Evolutionary conservation across 2,329 filamentous ascomycete species (phyloP), one percentile per base, ranked within the genome.

Genomic region (Ophiocordyceps camponoti-rufipedis): DNA sequence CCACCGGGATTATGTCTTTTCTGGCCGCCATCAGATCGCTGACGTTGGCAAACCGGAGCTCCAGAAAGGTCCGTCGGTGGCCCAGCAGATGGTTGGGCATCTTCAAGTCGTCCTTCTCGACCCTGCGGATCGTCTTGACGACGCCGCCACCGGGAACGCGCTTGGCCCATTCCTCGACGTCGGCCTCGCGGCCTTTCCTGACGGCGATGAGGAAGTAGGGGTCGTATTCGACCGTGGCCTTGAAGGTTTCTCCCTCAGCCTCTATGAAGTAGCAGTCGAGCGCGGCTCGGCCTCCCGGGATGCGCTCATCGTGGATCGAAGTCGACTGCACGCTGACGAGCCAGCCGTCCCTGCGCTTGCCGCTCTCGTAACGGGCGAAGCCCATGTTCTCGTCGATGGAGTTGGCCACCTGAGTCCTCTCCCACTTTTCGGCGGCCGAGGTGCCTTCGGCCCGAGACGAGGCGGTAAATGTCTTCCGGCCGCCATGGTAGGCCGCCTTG

Each of bases 201-300:
- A 88, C 85, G 0, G 88, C 89, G 45, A 98, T 78, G 48, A 98
- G 65, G 55, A 98, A 94, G 67, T 98, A 98, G 1, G 91, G 91
- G 54, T 96, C 87, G 61, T 94, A 96, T 65, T 94, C 86, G 51
- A 98, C 67, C 1, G 88, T 95, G 11, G 91, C 88, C 62, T 98
- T 98, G 72, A 98, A 98, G 5, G 83, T 89, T 43, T 80, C 77
- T 13, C 85, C 75, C 55, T 94, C 84, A 48, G 89, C 85, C 55
- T 88, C 85, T 48, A 98, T 82, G 64, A 98, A 98, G 68, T 95
- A 98, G 64, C 87, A 95, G 65, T 98, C 91, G 47, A 98, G 78
- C 9, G 85, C 91, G 1, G 91, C 83, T 51, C 86, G 79, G 35
- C 91, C 91, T 48, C 85, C 85, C 1, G 83, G 80, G 42, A 84